Percentiles rank a stretch among this genome's conserved stretches.
phyloP scores from a whole-genome alignment of 179 eudicot genomes.

The Amaranthus tricolor region DNA sequence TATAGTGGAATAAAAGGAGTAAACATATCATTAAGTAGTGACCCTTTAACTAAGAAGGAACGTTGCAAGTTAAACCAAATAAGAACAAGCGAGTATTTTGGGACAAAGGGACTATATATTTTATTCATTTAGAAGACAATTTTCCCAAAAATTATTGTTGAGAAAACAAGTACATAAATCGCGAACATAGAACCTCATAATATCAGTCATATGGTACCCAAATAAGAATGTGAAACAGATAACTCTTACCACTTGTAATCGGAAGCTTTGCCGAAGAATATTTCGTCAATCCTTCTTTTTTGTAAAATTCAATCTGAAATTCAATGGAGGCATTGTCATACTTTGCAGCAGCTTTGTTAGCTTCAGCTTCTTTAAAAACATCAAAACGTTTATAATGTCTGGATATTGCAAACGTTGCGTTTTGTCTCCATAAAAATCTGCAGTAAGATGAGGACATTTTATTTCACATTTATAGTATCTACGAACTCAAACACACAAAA shows the following conservation, averaged over 20 bases:
- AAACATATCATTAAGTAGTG: no score
- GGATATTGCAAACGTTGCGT: conserved; percentile 91
- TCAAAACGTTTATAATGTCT: conserved; percentile 94
- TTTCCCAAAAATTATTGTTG: no score
- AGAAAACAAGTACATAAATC: no score
- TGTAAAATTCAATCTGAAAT: conserved; percentile 81
- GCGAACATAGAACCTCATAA: no score
- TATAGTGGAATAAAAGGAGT: no score
- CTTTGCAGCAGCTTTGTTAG: conserved; percentile 93
- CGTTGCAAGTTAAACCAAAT: no score
- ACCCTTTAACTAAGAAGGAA: no score
- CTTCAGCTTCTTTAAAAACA: conserved; percentile 91
- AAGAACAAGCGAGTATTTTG: no score
- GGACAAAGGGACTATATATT: no score
- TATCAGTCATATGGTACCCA: no score
- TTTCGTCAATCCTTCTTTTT: conserved; percentile 83
- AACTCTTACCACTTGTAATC: conserved; percentile 70
- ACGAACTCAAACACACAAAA: neutral
- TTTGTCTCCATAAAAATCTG: conserved; percentile 96
- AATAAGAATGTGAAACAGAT: neutral
- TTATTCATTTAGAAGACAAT: no score
- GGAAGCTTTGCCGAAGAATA: conserved; percentile 80
- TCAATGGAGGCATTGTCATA: conserved; percentile 88
- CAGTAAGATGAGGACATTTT: conserved; percentile 6
- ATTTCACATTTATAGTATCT: neutral